These are phyloP conservation scores for Aspergillus quadricinctus DNA, from an alignment of 2,329 filamentous ascomycete species.

Conservation along the genomic window DNA sequence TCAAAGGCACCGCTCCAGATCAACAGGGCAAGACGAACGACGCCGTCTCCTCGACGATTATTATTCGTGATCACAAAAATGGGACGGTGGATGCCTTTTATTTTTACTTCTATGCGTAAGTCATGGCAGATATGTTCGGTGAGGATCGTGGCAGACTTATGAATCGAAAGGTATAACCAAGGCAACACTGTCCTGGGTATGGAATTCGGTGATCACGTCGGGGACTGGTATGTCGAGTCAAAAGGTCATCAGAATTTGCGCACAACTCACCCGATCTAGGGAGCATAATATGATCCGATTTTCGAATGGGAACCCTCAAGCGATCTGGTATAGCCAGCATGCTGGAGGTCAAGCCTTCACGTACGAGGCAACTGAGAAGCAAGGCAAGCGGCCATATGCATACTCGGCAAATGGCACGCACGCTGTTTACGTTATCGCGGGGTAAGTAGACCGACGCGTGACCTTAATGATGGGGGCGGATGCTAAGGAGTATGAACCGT, in stretches of 20 bases:
- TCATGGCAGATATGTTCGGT: neutral
- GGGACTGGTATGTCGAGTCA: constrained; percentile 50
- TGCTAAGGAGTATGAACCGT: neutral
- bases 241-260: neutral
- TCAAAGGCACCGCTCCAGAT: constrained; percentile 53
- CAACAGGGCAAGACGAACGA: constrained; percentile 47
- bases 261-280: constrained; percentile 30
- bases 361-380: constrained; percentile 53
- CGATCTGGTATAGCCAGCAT: constrained; percentile 63
- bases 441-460: constrained; percentile 22
- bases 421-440: constrained; percentile 59
- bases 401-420: constrained; percentile 61
- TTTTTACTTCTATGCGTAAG: constrained; percentile 57
- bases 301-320: constrained; percentile 49
- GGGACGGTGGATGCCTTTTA: constrained; percentile 57
- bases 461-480: neutral
- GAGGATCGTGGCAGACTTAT: neutral
- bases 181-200: constrained; percentile 49
- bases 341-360: constrained; percentile 59
- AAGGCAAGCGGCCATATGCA: constrained; percentile 50
- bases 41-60: constrained; percentile 49
- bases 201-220: constrained; percentile 58
- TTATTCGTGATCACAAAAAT: constrained; percentile 55
- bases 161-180: constrained; percentile 43
- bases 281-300: constrained; percentile 67